Evolutionary conservation across 495 filamentous ascomycete species (phyloP), one percentile per base, ranked within the genome.

Genomic region (Ramalina intermedia): DNA sequence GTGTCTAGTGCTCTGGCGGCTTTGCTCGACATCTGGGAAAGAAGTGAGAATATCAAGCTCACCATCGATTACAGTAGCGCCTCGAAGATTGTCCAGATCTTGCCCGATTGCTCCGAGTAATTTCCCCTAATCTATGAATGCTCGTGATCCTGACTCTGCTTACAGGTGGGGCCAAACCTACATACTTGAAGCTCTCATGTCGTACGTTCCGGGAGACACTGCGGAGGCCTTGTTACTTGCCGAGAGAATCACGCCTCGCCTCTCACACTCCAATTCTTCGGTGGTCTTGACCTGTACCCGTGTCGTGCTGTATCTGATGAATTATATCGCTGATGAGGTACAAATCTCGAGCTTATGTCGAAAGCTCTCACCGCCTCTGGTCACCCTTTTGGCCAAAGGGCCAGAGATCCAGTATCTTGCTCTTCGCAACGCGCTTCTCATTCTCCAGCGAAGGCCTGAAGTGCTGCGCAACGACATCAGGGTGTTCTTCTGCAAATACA

Each of bases 401-500:
- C 87, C 91, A 6, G 91, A 99, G 63, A 88, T 98, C 4, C 91
- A 99, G 63, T 99, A 99, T 58, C 74, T 99, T 11, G 91, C 89
- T 2, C 73, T 99, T 11, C 75, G 93, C 49, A 99, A 99, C 66
- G 93, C 93, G 4, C 73, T 96, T 14, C 70, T 99, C 14, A 95
- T 98, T 53, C 69, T 99, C 43, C 91, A 99, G 62, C 78, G 91
- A 53, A 75, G 89, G 46, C 91, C 91, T 1, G 91, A 96, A 55
- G 88, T 99, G 3, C 69, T 99, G 7, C 77, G 91, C 37, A 96
- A 95, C 64, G 91, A 99, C 65, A 94, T 99, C 49, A 76, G 91
- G 11, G 90, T 96, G 41, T 99, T 99, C 67, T 98, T 98, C 66
- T 99, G 91, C 76, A 99, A 99, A 73, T 99, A 99, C 69, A 99